Evolutionary conservation across 352 stramenopile genomes (phyloP).

Genomic region (Pythium angustatum): DNA sequence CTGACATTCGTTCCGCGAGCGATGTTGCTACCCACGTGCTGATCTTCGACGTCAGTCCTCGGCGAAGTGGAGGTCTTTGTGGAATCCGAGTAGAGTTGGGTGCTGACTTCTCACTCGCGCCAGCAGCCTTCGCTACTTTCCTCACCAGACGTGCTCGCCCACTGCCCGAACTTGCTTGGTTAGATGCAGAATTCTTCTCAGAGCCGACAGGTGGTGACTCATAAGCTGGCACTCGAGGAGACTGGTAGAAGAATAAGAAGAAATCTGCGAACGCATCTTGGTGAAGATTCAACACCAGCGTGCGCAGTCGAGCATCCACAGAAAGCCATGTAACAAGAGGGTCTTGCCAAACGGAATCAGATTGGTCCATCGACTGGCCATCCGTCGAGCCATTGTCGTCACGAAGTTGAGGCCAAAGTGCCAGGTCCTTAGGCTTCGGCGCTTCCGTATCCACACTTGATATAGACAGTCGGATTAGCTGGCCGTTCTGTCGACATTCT

Average conservation of each 20-base stretch:
- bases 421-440: constrained; percentile 56
- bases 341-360: constrained; percentile 74
- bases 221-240: neutral
- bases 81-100: neutral
- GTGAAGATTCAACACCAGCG: constrained; percentile 73
- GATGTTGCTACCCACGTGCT: constrained; percentile 32
- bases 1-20: constrained; percentile 19
- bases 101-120: neutral
- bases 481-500: constrained; percentile 17
- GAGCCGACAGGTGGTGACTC: neutral
- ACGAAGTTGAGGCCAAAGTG: constrained; percentile 43
- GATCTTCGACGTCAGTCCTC: constrained; percentile 30
- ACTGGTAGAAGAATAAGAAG: constrained; percentile 74
- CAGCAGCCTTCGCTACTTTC: constrained; percentile 21
- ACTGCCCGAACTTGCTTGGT: neutral
- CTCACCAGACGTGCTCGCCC: constrained; percentile 20
- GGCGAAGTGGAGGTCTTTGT: neutral
- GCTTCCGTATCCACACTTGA: constrained; percentile 69
- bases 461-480: constrained; percentile 73
- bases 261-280: constrained; percentile 76
- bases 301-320: constrained; percentile 67
- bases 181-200: neutral
- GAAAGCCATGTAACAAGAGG: constrained; percentile 67
- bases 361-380: neutral
- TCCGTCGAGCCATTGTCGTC: neutral